phyloP scores from a whole-genome alignment of 192 early-diverging fungal genomes.

The Pilaira anomala region DNA sequence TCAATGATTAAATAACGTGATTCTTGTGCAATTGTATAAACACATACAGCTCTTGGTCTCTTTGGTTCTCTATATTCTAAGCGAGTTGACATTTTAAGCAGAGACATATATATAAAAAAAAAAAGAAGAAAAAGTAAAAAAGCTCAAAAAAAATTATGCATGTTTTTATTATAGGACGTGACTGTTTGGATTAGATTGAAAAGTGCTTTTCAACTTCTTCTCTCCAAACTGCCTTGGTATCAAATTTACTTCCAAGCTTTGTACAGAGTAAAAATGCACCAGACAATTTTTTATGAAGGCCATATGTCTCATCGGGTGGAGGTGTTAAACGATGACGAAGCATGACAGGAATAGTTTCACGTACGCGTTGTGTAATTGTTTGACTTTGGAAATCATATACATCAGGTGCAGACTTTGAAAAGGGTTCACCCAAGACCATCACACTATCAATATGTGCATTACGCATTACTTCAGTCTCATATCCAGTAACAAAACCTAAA shows the following conservation, averaged over 20 bases:
- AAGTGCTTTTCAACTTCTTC: conserved; percentile 29
- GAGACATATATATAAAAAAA: too few species aligned
- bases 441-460: conserved; percentile 88
- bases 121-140: too few species aligned
- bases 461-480: conserved; percentile 84
- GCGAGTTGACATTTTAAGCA: background rate
- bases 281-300: conserved; percentile 89
- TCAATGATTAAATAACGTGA: conserved; percentile 33
- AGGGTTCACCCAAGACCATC: conserved; percentile 84
- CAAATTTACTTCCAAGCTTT: conserved; percentile 55
- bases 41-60: conserved; percentile 17
- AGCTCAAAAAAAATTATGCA: too few species aligned
- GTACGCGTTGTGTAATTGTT: conserved; percentile 78
- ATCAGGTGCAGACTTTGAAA: conserved; percentile 46
- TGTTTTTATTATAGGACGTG: too few species aligned
- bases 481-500: conserved; percentile 90
- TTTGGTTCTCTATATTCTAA: conserved; percentile 24
- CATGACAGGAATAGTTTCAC: conserved; percentile 92
- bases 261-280: conserved; percentile 91
- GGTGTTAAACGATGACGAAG: conserved; percentile 89
- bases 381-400: conserved; percentile 82
- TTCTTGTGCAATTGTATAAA: conserved; percentile 37
- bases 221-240: conserved; percentile 36
- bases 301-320: conserved; percentile 98
- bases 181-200: background rate